A percentile compares a stretch with the other conserved stretches of the same genome.
Evolutionary conservation across 768 basidiomycete genomes (phyloP).

Genomic region (Tulasnella sp.): DNA sequence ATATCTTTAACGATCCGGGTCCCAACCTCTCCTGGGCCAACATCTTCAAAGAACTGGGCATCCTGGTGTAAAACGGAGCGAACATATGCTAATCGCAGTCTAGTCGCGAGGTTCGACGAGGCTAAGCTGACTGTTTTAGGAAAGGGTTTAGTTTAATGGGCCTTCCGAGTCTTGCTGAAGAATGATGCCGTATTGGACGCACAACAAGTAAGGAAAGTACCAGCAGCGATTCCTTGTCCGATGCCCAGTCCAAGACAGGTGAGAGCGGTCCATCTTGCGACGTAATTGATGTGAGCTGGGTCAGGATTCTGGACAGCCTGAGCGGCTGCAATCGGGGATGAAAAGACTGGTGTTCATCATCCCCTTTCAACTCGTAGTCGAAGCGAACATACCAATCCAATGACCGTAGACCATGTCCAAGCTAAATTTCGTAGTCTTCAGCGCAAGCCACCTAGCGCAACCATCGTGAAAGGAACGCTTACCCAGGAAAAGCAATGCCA

Average conservation of each 20-base stretch:
- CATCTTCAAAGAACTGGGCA: conserved; percentile 14
- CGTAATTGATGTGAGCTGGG: not conserved
- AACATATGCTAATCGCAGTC: conserved; percentile 14
- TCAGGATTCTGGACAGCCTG: not conserved
- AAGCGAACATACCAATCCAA: not conserved
- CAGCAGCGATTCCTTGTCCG: not conserved
- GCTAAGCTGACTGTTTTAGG: not conserved
- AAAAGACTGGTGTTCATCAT: not conserved
- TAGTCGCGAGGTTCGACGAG: not conserved
- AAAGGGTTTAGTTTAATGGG: too few species aligned
- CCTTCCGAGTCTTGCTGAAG: not conserved
- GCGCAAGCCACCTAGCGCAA: not conserved
- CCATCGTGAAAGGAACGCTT: not conserved
- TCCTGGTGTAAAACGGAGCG: conserved; percentile 13
- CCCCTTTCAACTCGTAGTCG: not conserved
- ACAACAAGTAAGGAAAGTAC: not conserved
- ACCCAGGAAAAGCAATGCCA: not conserved
- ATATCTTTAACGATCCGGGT: conserved; percentile 11
- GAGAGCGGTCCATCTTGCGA: conserved; percentile 1
- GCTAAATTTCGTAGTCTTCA: not conserved
- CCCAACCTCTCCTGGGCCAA: conserved; percentile 16
- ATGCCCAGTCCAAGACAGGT: not conserved
- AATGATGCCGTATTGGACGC: not conserved
- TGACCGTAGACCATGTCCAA: not conserved
- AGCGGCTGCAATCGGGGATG: not conserved